Conservation (phyloP, 306 rosid genomes). For the Prunus dulcis region DNA sequence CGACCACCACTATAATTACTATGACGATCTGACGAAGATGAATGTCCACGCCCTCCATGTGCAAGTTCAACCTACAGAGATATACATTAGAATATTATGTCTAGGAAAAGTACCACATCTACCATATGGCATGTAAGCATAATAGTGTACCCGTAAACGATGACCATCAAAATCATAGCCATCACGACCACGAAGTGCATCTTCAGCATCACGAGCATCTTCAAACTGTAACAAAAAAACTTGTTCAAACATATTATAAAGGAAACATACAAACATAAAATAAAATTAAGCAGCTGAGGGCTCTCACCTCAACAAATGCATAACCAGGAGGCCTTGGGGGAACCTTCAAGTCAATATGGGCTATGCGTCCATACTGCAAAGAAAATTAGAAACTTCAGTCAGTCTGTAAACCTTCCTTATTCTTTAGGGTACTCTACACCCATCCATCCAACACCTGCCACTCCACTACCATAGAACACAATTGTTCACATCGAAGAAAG, state of each 20-base stretch:
- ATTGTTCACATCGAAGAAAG: neutral
- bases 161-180: slow-evolving; percentile 99
- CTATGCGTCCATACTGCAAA: slow-evolving; percentile 81
- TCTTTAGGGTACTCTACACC: too few species aligned
- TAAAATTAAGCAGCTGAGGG: neutral
- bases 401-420: neutral
- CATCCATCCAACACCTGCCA: neutral
- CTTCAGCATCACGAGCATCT: slow-evolving; percentile 95
- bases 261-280: neutral
- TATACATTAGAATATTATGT: neutral
- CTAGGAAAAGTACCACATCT: neutral
- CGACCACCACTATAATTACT: slow-evolving; percentile 74
- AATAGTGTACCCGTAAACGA: slow-evolving; percentile 69
- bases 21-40: slow-evolving; percentile 80
- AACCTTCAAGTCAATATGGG: slow-evolving; percentile 90
- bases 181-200: slow-evolving; percentile 97
- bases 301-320: slow-evolving; percentile 96
- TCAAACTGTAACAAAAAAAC: slow-evolving; percentile 61
- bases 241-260: neutral
- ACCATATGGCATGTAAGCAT: slow-evolving; percentile 16
- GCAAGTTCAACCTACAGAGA: slow-evolving; percentile 81
- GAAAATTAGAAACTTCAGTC: slow-evolving; percentile 4
- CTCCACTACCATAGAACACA: neutral
- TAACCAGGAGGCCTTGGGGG: slow-evolving; percentile 99
- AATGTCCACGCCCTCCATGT: slow-evolving; percentile 97